Evolutionary conservation across 148 eudicot species (phyloP).

Genomic region (Pouteria glomerata): DNA sequence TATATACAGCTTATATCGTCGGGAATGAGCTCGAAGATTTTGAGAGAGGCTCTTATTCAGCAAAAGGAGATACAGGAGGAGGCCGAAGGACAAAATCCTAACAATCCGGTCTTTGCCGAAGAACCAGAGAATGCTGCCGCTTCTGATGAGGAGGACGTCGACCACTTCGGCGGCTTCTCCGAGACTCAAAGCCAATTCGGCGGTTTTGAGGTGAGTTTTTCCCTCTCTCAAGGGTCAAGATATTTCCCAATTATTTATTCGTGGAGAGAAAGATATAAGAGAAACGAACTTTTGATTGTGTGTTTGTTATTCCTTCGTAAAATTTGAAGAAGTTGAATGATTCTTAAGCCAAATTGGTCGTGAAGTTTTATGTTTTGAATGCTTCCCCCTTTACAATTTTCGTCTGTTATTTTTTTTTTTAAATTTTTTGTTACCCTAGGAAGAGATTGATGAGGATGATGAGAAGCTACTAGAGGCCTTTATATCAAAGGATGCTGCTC

Average conservation of each 20-base stretch:
- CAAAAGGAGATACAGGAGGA: constrained; percentile 80
- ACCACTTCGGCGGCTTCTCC: constrained; percentile 51
- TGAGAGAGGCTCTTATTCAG: constrained; percentile 70
- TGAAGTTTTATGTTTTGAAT: not conserved
- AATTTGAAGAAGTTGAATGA: not conserved
- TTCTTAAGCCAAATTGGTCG: not conserved
- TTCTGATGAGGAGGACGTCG: constrained; percentile 46
- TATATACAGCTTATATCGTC: constrained; percentile 51
- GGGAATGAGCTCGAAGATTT: constrained; percentile 63
- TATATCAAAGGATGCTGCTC: constrained; percentile 50
- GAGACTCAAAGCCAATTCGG: constrained; percentile 52
- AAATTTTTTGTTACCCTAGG: constrained; percentile 20
- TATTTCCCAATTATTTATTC: not conserved
- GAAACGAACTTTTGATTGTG: not conserved
- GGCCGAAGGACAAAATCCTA: constrained; percentile 31
- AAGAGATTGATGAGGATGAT: constrained; percentile 70
- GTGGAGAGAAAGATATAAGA: not conserved
- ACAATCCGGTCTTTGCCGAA: constrained; percentile 17
- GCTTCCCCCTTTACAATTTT: not conserved
- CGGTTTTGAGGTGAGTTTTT: constrained; percentile 47
- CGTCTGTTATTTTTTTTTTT: not conserved
- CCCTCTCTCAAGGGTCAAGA: no score
- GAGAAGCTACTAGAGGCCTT: constrained; percentile 82
- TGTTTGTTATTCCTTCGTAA: not conserved
- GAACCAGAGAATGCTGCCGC: constrained; percentile 1